Percentiles rank a stretch among this genome's conserved stretches.
Evolutionary conservation across 2,329 filamentous ascomycete species (phyloP).

Genomic region (Pseudogymnoascus verrucosus): DNA sequence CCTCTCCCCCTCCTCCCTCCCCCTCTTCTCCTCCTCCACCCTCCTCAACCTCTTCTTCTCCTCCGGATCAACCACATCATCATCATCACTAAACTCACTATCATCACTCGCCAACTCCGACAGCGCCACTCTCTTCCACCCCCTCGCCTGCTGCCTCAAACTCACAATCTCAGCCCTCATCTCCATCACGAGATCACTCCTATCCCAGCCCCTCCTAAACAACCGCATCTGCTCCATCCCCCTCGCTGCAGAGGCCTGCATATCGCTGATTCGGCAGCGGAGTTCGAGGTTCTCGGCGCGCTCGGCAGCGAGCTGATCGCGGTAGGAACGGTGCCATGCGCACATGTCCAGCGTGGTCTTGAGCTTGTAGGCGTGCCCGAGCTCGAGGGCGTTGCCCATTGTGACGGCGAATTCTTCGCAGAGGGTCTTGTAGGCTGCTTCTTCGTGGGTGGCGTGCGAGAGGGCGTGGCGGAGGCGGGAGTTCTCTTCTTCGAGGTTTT

Average conservation of each 20-base stretch:
- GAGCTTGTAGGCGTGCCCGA: constrained; percentile 59
- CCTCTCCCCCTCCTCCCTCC: constrained; percentile 12
- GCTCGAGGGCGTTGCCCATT: constrained; percentile 50
- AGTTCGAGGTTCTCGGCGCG: constrained; percentile 56
- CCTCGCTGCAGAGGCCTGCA: constrained; percentile 51
- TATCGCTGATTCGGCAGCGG: constrained; percentile 59
- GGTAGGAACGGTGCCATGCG: constrained; percentile 59
- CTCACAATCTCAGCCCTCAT: constrained; percentile 44
- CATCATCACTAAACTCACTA: constrained; percentile 51
- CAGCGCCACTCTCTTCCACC: constrained; percentile 61
- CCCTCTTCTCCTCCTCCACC: constrained; percentile 17
- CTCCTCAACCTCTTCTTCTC: constrained; percentile 46
- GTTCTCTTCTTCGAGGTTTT: constrained; percentile 53
- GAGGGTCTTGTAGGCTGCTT: constrained; percentile 52
- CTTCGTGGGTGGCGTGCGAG: constrained; percentile 51
- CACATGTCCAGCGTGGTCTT: constrained; percentile 54
- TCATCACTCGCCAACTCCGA: constrained; percentile 52
- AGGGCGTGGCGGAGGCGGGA: constrained; percentile 54
- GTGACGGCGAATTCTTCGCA: constrained; percentile 48
- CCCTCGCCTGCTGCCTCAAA: constrained; percentile 50
- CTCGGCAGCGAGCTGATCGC: constrained; percentile 55
- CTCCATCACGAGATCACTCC: constrained; percentile 47
- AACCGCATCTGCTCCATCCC: constrained; percentile 51
- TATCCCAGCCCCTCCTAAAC: constrained; percentile 49
- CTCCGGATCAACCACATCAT: constrained; percentile 52